A percentile compares a stretch with the other conserved stretches of the same genome.
Evolutionary conservation across 352 stramenopile species (phyloP).

Genomic region (Thalassiosira ordinaria): DNA sequence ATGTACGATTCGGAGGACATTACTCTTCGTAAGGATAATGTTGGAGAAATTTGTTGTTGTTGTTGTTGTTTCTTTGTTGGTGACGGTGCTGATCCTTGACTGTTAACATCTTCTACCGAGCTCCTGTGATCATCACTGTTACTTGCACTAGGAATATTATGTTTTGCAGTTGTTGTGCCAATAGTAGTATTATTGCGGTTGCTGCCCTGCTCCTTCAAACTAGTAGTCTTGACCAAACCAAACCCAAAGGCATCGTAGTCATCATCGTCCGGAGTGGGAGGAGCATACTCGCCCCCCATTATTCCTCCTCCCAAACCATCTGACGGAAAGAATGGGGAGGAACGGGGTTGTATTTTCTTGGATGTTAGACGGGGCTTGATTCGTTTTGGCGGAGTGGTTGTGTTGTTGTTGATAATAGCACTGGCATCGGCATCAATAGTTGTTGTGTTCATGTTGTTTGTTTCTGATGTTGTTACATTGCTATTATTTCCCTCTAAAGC

Average conservation of each 20-base stretch:
- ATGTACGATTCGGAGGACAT: conserved; percentile 19
- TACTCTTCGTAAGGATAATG: background rate
- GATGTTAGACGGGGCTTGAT: background rate
- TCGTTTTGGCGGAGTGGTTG: background rate
- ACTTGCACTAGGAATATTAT: background rate
- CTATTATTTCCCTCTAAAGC: background rate
- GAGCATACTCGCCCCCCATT: background rate
- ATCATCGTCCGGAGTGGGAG: conserved; percentile 39
- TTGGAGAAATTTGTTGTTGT: background rate
- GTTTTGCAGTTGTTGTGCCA: no score
- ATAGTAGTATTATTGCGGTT: background rate
- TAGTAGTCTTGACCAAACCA: conserved; percentile 18
- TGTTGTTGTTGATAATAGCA: background rate
- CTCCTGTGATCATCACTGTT: background rate
- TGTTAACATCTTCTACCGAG: no score
- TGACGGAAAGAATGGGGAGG: conserved; percentile 11
- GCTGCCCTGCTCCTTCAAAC: background rate
- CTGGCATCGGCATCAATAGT: background rate
- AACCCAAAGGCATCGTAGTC: conserved; percentile 27
- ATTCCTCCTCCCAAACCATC: no score
- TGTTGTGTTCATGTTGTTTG: background rate
- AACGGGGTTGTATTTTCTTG: conserved; percentile 24
- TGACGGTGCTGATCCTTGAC: no score
- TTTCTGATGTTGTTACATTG: background rate
- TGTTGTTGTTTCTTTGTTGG: background rate